Evolutionary conservation across 2,329 filamentous ascomycete species (phyloP).

Genomic region (Biscogniauxia sp.): DNA sequence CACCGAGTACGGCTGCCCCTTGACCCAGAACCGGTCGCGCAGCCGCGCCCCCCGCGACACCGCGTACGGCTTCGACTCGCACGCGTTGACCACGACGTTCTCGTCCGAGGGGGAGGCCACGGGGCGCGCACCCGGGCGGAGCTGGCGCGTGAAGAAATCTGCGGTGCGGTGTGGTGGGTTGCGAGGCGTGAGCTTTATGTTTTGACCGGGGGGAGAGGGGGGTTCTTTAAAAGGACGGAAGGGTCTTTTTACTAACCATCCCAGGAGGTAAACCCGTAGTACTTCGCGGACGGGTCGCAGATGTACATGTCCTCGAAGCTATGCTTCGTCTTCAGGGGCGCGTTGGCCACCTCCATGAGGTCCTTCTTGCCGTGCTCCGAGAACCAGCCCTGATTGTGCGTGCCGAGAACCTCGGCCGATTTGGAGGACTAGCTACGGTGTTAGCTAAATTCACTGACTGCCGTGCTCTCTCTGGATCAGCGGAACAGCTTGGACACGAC

Average conservation of each 20-base stretch:
- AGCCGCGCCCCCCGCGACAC: constrained; percentile 38
- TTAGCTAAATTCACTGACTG: too few relatives aligned
- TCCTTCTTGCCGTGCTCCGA: constrained; percentile 47
- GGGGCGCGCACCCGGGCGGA: constrained; percentile 47
- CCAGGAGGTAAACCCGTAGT: constrained; percentile 59
- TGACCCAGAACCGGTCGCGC: constrained; percentile 58
- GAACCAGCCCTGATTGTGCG: constrained; percentile 52
- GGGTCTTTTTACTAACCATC: constrained; percentile 49
- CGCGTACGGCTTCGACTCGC: constrained; percentile 52
- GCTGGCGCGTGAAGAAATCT: constrained; percentile 56
- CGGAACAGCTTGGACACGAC: background rate
- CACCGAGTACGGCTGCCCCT: constrained; percentile 56
- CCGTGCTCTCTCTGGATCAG: too few relatives aligned
- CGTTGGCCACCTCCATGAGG: constrained; percentile 51
- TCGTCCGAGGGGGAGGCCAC: constrained; percentile 47
- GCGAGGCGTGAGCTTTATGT: too few relatives aligned
- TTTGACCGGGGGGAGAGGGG: too few relatives aligned
- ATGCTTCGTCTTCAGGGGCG: constrained; percentile 38
- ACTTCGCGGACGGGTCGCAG: constrained; percentile 52
- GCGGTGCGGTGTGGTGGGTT: too few relatives aligned
- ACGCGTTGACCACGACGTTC: constrained; percentile 52
- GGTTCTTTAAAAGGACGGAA: too few relatives aligned
- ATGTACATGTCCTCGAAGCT: constrained; percentile 60
- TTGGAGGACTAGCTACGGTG: constrained; percentile 40
- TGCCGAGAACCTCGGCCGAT: constrained; percentile 51